Base-by-base conservation (phyloP, 345 rosid species). In the Orychophragmus violaceus region DNA sequence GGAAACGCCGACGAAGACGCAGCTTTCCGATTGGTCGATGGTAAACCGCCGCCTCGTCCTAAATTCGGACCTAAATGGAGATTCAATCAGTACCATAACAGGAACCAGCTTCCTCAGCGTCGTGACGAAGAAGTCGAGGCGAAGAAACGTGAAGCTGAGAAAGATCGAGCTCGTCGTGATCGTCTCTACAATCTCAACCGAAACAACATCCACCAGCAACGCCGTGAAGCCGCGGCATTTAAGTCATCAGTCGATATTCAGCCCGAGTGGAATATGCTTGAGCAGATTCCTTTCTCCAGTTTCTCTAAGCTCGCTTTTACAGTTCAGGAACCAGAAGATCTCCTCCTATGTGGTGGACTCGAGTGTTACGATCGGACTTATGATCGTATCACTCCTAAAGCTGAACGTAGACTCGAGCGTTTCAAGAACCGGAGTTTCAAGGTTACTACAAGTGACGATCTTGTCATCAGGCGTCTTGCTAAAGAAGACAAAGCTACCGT, bases 251-350 rank as follows among this genome's bases (percentile, higher is more conserved):
- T 94, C 42, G 99, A 90, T 59, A 94, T 94, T 32, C 97, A 94
- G 53, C 97, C 99, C 0, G 99, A 94, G 39, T 94, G 99, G 99
- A 88, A 91, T 65, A 90, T 94, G 99, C 88, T 88, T 2, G 97
- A 94, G 33, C 96, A 91, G 87, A 94, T 94, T 18, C 99, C 99
- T 0, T 94, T 94, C 65, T 82, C 96, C 0, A 83, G 88, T 5
- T 91, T 94, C 81, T 82, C 95, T 2, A 91, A 94, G 77, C 83
- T 94, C 1, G 87, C 96, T 0, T 91, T 85, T 64, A 32, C 90
- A 0, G 97, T 82, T 1, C 72, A 88, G 0, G 99, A 95, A 27
- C 96, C 99, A 0, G 97, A 95, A 45, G 97, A 94, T 71, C 60
- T 94, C 2, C 85, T 87, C 7, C 68, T 85, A 0, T 88, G 99